Percentiles rank a stretch among this genome's conserved stretches.
phyloP scores from a whole-genome alignment of 768 basidiomycete genomes.

The Cystobasidiopsis lactophilus region DNA sequence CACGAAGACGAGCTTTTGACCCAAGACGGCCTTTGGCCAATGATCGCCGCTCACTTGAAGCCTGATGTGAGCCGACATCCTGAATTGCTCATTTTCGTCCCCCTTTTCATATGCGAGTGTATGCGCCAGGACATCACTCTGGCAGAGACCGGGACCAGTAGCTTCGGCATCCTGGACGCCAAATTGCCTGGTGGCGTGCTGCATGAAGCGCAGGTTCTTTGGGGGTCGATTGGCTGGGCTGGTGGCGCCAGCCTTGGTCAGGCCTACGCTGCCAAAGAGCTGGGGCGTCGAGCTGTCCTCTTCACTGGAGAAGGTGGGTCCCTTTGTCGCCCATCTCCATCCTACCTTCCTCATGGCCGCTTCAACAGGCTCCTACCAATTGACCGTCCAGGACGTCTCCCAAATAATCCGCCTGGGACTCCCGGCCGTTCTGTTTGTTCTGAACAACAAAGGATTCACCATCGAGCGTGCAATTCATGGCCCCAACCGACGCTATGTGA shows the following conservation, averaged over 20 bases:
- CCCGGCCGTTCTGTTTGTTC: conserved; percentile 33
- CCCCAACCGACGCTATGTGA: conserved; percentile 7
- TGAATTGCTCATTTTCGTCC: no score
- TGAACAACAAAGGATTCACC: conserved; percentile 45
- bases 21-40: conserved; percentile 69
- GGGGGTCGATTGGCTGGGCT: conserved; percentile 73
- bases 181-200: conserved; percentile 48
- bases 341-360: no score
- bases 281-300: conserved; percentile 38
- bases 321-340: no score
- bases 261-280: conserved; percentile 39
- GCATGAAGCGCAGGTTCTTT: conserved; percentile 37
- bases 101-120: conserved; percentile 21
- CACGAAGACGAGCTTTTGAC: conserved; percentile 29
- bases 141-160: conserved; percentile 73
- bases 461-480: conserved; percentile 49
- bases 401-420: conserved; percentile 54
- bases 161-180: conserved; percentile 64
- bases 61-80: not conserved
- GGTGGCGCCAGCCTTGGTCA: conserved; percentile 46
- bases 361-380: conserved; percentile 46
- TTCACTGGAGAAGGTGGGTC: conserved; percentile 29
- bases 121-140: conserved; percentile 37
- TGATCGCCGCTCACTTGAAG: conserved; percentile 26
- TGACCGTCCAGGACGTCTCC: conserved; percentile 29